Evolutionary conservation across 2,329 filamentous ascomycete genomes (phyloP).

Genomic region (Alternaria gansuensis): DNA sequence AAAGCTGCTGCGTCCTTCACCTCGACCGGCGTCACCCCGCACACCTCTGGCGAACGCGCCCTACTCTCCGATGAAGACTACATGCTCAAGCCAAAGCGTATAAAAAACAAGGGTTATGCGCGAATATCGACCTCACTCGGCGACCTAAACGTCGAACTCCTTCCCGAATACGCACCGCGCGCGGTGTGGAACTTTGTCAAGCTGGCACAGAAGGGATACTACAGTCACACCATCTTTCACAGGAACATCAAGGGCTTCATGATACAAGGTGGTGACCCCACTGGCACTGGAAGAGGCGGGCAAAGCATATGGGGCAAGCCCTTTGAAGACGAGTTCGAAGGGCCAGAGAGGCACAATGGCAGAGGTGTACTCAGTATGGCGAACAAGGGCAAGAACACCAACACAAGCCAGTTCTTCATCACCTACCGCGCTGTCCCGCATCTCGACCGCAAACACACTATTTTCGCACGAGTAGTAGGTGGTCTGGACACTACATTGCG

Average conservation of each 20-base stretch:
- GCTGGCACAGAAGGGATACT: slow-evolving; percentile 88
- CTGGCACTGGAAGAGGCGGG: slow-evolving; percentile 90
- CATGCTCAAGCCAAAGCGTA: slow-evolving; percentile 88
- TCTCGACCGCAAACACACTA: slow-evolving; percentile 94
- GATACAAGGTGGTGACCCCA: slow-evolving; percentile 96
- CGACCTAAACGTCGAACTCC: slow-evolving; percentile 85
- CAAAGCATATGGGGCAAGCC: slow-evolving; percentile 92
- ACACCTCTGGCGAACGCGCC: slow-evolving; percentile 87
- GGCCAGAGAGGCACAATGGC: slow-evolving; percentile 81
- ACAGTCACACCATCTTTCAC: slow-evolving; percentile 84
- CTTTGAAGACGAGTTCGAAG: slow-evolving; percentile 93
- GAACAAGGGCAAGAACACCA: slow-evolving; percentile 98
- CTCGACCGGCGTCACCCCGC: slow-evolving; percentile 89
- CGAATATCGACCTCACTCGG: slow-evolving; percentile 88
- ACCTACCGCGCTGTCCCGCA: slow-evolving; percentile 86
- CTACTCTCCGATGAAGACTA: slow-evolving; percentile 93
- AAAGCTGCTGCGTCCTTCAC: slow-evolving; percentile 93
- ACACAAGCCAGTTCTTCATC: slow-evolving; percentile 95
- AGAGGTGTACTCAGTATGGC: slow-evolving; percentile 91
- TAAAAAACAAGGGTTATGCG: slow-evolving; percentile 91
- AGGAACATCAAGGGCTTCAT: slow-evolving; percentile 96
- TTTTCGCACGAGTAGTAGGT: slow-evolving; percentile 86
- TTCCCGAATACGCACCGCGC: slow-evolving; percentile 88
- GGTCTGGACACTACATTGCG: slow-evolving; percentile 75
- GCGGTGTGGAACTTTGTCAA: slow-evolving; percentile 98